These are phyloP conservation scores for Fraxinus latifolia DNA, from an alignment of 305 asterid genomes.

Conservation along the genomic window DNA sequence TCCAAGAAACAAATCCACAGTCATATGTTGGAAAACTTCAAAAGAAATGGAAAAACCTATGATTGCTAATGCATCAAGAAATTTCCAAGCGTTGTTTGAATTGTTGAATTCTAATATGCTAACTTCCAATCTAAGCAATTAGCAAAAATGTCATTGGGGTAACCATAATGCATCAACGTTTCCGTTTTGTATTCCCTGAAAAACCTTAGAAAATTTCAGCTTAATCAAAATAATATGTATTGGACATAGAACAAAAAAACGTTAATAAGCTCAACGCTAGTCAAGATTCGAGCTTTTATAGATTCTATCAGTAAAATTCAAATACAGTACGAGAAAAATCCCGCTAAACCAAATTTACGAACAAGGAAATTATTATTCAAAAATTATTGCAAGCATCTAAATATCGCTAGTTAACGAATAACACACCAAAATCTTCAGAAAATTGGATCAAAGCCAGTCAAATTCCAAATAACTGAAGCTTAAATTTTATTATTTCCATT, in stretches of 20 bases:
- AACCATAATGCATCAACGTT: not conserved
- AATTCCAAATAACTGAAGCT: slow-evolving; percentile 18
- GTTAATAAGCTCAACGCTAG: not conserved
- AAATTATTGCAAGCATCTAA: not conserved
- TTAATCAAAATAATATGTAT: not conserved
- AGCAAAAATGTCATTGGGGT: not conserved
- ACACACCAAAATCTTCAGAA: slow-evolving; percentile 9
- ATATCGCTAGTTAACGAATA: not conserved
- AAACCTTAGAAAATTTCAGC: not conserved
- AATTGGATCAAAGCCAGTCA: slow-evolving; percentile 17
- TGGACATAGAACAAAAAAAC: not conserved
- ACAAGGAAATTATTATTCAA: not conserved
- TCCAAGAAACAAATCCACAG: not conserved
- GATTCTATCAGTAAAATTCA: not conserved
- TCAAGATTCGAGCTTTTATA: slow-evolving; percentile 4
- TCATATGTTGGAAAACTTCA: not conserved
- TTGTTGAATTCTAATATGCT: not conserved
- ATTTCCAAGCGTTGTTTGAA: not conserved
- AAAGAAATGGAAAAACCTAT: slow-evolving; percentile 5
- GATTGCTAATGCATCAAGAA: not conserved
- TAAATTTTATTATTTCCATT: slow-evolving; percentile 6
- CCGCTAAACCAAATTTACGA: not conserved
- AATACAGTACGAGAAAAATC: not conserved
- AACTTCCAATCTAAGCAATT: not conserved
- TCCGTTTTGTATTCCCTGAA: not conserved